phyloP scores from a whole-genome alignment of 2,329 filamentous ascomycete genomes.

The Nakataea oryzae region DNA sequence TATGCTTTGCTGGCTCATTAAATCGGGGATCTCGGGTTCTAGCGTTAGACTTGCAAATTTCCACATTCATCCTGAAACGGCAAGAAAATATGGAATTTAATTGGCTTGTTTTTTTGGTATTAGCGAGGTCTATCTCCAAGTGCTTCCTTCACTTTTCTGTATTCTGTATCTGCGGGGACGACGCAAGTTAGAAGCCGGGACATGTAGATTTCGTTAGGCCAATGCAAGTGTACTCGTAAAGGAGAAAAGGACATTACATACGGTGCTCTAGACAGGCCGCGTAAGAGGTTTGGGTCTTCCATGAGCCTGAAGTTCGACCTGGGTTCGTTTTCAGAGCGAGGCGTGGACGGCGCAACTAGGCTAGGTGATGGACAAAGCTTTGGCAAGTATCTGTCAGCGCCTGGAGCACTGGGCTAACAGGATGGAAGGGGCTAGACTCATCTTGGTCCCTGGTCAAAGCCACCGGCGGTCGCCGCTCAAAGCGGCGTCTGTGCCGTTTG shows the following conservation, averaged over 20 bases:
- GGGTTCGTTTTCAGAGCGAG: too few species aligned
- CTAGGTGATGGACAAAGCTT: background rate
- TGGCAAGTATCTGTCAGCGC: too few species aligned
- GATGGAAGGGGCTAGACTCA: too few species aligned
- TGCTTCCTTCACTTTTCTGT: background rate
- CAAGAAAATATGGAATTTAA: background rate
- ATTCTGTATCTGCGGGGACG: background rate
- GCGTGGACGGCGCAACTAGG: too few species aligned
- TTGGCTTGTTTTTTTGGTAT: background rate
- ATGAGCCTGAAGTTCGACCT: too few species aligned
- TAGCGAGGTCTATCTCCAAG: background rate
- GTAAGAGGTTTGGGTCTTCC: too few species aligned
- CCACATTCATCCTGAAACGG: too few species aligned
- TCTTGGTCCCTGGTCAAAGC: background rate
- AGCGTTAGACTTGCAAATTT: background rate
- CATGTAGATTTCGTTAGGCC: background rate
- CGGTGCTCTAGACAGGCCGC: too few species aligned
- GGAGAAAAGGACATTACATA: too few species aligned
- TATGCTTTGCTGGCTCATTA: background rate
- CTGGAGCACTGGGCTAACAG: too few species aligned
- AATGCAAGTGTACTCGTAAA: too few species aligned
- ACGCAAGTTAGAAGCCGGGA: background rate
- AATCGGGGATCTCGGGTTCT: background rate
- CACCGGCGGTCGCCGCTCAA: background rate
- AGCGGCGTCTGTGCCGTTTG: too few species aligned